Conservation (phyloP, 371 early-diverging fungal species). For the Encephalitozoon intestinalis region DNA sequence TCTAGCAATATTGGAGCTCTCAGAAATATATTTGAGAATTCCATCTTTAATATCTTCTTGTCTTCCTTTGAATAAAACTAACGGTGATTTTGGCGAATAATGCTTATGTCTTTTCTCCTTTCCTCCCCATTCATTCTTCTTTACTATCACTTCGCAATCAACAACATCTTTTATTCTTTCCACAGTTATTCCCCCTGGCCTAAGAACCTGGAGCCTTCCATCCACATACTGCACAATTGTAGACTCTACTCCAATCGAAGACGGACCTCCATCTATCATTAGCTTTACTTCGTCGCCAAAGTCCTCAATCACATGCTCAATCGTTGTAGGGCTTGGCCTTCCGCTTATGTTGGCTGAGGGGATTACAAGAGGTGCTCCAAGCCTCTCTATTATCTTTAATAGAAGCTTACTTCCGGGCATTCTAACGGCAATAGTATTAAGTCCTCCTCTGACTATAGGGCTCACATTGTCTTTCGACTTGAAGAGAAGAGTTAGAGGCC, state of each 20-base stretch:
- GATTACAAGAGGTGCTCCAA: constrained; percentile 85
- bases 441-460: constrained; percentile 75
- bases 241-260: constrained; percentile 81
- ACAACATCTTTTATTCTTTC: constrained; percentile 64
- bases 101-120: constrained; percentile 95
- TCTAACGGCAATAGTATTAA: constrained; percentile 80
- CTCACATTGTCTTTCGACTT: constrained; percentile 66
- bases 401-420: constrained; percentile 83
- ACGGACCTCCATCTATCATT: constrained; percentile 81
- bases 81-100: constrained; percentile 71
- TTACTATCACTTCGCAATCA: background rate
- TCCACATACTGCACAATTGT: constrained; percentile 75
- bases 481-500: constrained; percentile 84
- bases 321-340: constrained; percentile 82
- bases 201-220: constrained; percentile 70
- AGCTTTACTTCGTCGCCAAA: constrained; percentile 71
- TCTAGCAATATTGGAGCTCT: background rate
- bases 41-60: background rate
- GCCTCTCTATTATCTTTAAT: constrained; percentile 71
- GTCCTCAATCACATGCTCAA: constrained; percentile 78
- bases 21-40: background rate
- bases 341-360: constrained; percentile 97
- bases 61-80: constrained; percentile 44
- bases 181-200: constrained; percentile 90
- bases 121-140: background rate